Percentiles rank a stretch among this genome's conserved stretches.
Conservation (phyloP, 2,329 filamentous ascomycete genomes). For the Aureobasidium leucospermi region DNA sequence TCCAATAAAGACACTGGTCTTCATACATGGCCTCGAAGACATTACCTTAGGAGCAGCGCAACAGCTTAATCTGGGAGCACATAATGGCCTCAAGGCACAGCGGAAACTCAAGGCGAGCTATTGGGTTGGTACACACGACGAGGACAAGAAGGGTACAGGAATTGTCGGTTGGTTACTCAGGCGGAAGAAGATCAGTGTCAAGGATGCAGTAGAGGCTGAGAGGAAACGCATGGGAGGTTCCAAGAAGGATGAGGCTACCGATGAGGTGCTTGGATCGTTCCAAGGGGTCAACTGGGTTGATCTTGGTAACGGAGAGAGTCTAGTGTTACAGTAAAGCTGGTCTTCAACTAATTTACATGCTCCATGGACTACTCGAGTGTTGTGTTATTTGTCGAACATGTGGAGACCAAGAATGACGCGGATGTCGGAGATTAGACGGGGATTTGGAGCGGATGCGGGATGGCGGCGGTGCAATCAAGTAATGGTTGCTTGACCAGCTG, state of each 20-base stretch:
- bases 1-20: slow-evolving; percentile 46
- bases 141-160: slow-evolving; percentile 53
- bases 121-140: slow-evolving; percentile 61
- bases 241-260: slow-evolving; percentile 27
- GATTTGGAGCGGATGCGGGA: neutral
- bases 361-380: too few relatives aligned
- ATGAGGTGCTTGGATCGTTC: slow-evolving; percentile 28
- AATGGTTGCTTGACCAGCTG: neutral
- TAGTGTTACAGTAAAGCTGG: slow-evolving; percentile 38
- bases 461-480: slow-evolving; percentile 2
- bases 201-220: slow-evolving; percentile 43
- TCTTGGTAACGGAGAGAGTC: slow-evolving; percentile 49
- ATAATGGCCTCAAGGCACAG: slow-evolving; percentile 54
- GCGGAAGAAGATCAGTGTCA: slow-evolving; percentile 35
- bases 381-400: neutral
- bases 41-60: slow-evolving; percentile 43
- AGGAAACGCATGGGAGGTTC: slow-evolving; percentile 36
- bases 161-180: slow-evolving; percentile 46
- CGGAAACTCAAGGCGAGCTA: slow-evolving; percentile 48
- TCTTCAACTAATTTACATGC: neutral
- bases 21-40: slow-evolving; percentile 59
- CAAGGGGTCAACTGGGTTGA: slow-evolving; percentile 44
- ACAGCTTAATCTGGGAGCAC: slow-evolving; percentile 57
- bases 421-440: neutral
- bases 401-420: neutral